Conservation (phyloP, 306 rosid genomes). For the Quercus parvula region DNA sequence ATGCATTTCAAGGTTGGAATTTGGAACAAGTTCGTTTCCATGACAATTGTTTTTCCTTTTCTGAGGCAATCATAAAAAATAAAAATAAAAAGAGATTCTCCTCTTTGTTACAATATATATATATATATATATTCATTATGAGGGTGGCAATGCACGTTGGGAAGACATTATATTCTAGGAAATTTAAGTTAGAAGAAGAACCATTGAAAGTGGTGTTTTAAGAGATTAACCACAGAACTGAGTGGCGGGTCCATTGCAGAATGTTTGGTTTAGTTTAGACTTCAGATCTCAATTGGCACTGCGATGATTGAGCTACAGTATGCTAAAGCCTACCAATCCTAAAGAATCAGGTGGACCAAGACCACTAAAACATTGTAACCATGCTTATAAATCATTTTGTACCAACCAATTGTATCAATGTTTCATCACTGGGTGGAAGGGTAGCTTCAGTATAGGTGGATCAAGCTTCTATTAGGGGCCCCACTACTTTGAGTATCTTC, state of each 20-base stretch:
- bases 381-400: too few relatives aligned
- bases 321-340: too few relatives aligned
- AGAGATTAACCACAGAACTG: slow-evolving; percentile 19
- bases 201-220: slow-evolving; percentile 26
- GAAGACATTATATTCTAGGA: neutral
- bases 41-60: too few relatives aligned
- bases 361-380: too few relatives aligned
- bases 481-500: too few relatives aligned
- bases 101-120: neutral
- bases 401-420: too few relatives aligned
- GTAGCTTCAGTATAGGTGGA: too few relatives aligned
- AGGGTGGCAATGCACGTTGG: slow-evolving; percentile 8
- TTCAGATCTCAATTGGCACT: neutral
- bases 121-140: neutral
- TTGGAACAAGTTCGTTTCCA: neutral
- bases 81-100: neutral
- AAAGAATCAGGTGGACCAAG: too few relatives aligned
- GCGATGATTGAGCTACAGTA: too few relatives aligned
- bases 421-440: too few relatives aligned
- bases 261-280: neutral
- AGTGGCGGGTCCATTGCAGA: neutral
- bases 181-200: neutral
- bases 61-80: too few relatives aligned
- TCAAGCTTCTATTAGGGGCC: too few relatives aligned
- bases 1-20: neutral